Base-by-base conservation (phyloP, 305 asterid species). In the Striga hermonthica region DNA sequence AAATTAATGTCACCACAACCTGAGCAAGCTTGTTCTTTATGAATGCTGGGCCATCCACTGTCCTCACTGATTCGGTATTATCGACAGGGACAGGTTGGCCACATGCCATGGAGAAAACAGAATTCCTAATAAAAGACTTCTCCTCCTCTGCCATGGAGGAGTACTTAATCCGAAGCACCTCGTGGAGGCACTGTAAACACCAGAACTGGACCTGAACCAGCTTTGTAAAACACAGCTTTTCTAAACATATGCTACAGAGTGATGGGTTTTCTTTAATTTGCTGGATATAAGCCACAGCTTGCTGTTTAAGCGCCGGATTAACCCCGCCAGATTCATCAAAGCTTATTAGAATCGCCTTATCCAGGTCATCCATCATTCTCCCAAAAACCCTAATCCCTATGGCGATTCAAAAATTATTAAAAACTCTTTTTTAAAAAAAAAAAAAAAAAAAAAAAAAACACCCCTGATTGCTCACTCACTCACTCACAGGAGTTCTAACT, bases 11-110 rank as follows among this genome's bases (percentile, higher is more conserved):
- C 15, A 94, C 95, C 16, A 94, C 53, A 69, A 88, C 93, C 83
- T 90, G 99, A 55, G 99, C 95, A 75, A 94, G 93, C 80, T 94
- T 94, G 62, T 94, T 94, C 82, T 80, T 94, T 14, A 94, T 79
- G 71, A 90, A 94, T 9, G 91, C 70, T 0, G 95, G 97, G 22
- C 92, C 75, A 58, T 84, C 99, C 79, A 83, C 73, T 62, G 90
- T 70, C 74, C 82, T 82, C 45, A 71, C 82, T 9, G 78, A 64
- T 53, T 76, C 80, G 59, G 67, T 68, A 70, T 77, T 86, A 79
- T 76, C 82, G 65, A 73, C 79, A 70, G 69, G 62, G 1, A 79
- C 70, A 36, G 78, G 67, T 68, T 88, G 91, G 28, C 76, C 76
- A 72, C 95, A 88, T 13, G 79, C 86, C 88, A 88, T 76, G 1